Evolutionary conservation across 768 basidiomycete species (phyloP).

Genomic region (Phallus indusiatus): DNA sequence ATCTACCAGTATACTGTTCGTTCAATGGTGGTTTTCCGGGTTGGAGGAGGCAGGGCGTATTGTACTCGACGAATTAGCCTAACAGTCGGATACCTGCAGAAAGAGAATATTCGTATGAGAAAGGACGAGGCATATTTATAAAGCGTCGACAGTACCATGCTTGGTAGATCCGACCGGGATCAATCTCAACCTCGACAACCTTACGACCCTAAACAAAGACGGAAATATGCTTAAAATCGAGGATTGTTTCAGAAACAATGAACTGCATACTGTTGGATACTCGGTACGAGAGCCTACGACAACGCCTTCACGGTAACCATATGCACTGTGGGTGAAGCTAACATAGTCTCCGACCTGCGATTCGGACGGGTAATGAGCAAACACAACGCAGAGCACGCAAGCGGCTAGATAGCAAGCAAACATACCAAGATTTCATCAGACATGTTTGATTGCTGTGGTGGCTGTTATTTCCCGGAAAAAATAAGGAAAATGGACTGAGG

Average conservation of each 20-base stretch:
- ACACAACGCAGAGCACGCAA: conserved; percentile 4
- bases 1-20: conserved; percentile 68
- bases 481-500: no score
- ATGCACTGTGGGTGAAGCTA: conserved; percentile 54
- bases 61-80: conserved; percentile 70
- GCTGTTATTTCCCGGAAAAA: no score
- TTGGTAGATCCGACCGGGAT: conserved; percentile 55
- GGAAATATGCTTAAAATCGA: neutral
- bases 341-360: conserved; percentile 72
- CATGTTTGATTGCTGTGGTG: conserved; percentile 5
- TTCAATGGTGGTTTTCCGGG: conserved; percentile 52
- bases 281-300: conserved; percentile 48
- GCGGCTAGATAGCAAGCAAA: neutral
- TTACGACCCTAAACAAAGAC: conserved; percentile 55
- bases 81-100: conserved; percentile 60
- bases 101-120: conserved; percentile 9
- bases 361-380: neutral
- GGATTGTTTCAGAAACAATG: neutral
- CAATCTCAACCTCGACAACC: conserved; percentile 75
- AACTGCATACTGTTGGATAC: neutral
- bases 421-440: conserved; percentile 9
- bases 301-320: conserved; percentile 63
- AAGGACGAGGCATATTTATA: neutral
- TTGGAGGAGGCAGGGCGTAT: conserved; percentile 38
- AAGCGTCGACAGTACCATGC: conserved; percentile 37